phyloP scores from a whole-genome alignment of 768 basidiomycete species.

The Sporobolomyces phaffii region DNA sequence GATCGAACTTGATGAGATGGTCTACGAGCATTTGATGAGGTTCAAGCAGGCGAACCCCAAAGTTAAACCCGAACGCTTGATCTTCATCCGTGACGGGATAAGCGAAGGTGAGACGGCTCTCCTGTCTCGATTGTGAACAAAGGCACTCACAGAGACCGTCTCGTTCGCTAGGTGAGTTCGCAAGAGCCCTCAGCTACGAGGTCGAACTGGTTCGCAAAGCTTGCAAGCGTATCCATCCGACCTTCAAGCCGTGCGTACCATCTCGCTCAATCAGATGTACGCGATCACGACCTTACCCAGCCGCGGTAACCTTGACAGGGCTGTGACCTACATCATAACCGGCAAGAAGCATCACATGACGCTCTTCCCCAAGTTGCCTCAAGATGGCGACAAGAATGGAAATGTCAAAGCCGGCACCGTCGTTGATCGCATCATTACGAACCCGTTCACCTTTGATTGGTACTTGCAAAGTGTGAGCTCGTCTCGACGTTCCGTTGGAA shows the following conservation, averaged over 20 bases:
- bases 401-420: constrained; percentile 18
- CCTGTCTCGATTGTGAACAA: no score
- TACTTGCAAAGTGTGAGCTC: constrained; percentile 8
- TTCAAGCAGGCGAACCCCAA: background rate
- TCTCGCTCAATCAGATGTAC: no score
- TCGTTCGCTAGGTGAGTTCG: background rate
- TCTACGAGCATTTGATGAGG: background rate
- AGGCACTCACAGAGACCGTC: no score
- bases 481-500: background rate
- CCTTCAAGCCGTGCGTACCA: constrained; percentile 16
- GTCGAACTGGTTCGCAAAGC: constrained; percentile 12
- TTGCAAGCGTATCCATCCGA: background rate
- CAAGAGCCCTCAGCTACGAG: background rate
- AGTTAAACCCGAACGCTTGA: constrained; percentile 9
- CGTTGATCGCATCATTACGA: constrained; percentile 1
- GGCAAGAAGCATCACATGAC: constrained; percentile 3
- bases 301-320: background rate
- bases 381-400: constrained; percentile 2
- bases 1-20: background rate
- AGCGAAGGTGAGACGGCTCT: constrained; percentile 14
- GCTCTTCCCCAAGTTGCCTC: background rate
- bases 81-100: constrained; percentile 23
- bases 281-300: background rate
- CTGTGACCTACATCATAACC: background rate
- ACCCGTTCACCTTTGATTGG: constrained; percentile 15